Evolutionary conservation across 306 rosid species (phyloP).

Genomic region (Hippophae gyantsensis): DNA sequence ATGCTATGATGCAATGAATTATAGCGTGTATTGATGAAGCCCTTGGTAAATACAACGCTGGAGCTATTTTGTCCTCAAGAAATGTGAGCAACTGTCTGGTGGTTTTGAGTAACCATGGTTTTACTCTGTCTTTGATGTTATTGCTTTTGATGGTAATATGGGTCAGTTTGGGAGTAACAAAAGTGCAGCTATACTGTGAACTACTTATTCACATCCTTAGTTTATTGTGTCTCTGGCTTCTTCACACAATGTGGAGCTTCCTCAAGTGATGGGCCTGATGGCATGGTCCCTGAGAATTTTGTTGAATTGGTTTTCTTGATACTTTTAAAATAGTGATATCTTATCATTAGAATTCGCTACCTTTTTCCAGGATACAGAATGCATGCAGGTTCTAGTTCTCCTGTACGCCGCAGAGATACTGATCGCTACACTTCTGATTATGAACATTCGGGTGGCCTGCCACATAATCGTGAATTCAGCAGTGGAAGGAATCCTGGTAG

Average conservation of each 20-base stretch:
- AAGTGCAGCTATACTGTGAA: constrained; percentile 31
- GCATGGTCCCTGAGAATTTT: constrained; percentile 14
- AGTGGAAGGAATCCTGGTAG: constrained; percentile 60
- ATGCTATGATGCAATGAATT: constrained; percentile 15
- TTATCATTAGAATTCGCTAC: constrained; percentile 35
- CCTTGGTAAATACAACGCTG: constrained; percentile 17
- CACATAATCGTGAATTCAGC: constrained; percentile 54
- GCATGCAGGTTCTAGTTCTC: constrained; percentile 87
- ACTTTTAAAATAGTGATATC: constrained; percentile 21
- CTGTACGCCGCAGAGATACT: constrained; percentile 62
- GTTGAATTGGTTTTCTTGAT: constrained; percentile 31
- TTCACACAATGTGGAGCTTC: constrained; percentile 34
- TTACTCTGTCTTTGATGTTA: constrained; percentile 16
- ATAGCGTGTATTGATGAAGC: constrained; percentile 20
- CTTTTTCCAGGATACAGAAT: constrained; percentile 88
- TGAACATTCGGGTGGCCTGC: constrained; percentile 31
- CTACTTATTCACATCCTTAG: constrained; percentile 22
- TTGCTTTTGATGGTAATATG: constrained; percentile 13
- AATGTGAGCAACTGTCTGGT: no score
- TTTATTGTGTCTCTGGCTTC: constrained; percentile 10
- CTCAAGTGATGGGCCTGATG: constrained; percentile 29
- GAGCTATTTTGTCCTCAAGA: constrained; percentile 10
- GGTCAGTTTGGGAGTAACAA: constrained; percentile 27
- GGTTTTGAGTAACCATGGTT: constrained; percentile 16
- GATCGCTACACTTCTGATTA: constrained; percentile 52